phyloP scores from a whole-genome alignment of 75 land plant genomes.

The Cunninghamia lanceolata region DNA sequence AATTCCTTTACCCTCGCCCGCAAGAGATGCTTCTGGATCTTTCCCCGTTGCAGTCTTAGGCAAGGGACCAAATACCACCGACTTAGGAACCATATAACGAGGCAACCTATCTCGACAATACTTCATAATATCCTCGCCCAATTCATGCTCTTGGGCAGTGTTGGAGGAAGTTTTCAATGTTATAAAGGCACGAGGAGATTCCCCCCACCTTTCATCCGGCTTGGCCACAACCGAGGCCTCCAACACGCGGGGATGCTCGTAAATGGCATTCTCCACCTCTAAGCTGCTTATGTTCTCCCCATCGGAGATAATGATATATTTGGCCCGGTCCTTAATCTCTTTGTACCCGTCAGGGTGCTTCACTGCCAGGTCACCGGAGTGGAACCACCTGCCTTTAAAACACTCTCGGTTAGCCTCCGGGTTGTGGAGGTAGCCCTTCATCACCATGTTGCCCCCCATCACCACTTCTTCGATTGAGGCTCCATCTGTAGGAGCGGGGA shows the following conservation, averaged over 20 bases:
- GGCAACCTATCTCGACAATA: constrained; percentile 64
- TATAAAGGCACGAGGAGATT: constrained; percentile 91
- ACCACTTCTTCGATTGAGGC: constrained; percentile 77
- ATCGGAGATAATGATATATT: constrained; percentile 91
- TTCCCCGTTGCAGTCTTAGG: constrained; percentile 93
- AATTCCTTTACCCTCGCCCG: constrained; percentile 70
- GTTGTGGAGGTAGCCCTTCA: constrained; percentile 96
- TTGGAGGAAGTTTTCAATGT: constrained; percentile 15
- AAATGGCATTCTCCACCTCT: constrained; percentile 71
- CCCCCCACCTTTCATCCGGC: constrained; percentile 87
- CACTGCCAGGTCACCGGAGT: constrained; percentile 82
- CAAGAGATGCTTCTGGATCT: constrained; percentile 77
- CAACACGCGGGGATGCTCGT: constrained; percentile 60
- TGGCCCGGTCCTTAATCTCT: constrained; percentile 83
- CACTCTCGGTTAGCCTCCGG: constrained; percentile 78
- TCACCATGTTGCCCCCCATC: constrained; percentile 82
- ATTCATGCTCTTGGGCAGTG: not conserved
- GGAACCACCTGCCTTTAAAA: constrained; percentile 86
- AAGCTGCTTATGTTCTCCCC: constrained; percentile 94
- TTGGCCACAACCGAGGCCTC: constrained; percentile 87
- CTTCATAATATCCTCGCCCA: constrained; percentile 64
- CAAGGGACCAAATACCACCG: constrained; percentile 76
- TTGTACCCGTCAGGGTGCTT: constrained; percentile 92
- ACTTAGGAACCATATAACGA: constrained; percentile 81
- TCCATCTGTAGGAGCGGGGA: constrained; percentile 82